Evolutionary conservation across 2,329 filamentous ascomycete genomes (phyloP).

Genomic region (Paraphaeosphaeria minitans): DNA sequence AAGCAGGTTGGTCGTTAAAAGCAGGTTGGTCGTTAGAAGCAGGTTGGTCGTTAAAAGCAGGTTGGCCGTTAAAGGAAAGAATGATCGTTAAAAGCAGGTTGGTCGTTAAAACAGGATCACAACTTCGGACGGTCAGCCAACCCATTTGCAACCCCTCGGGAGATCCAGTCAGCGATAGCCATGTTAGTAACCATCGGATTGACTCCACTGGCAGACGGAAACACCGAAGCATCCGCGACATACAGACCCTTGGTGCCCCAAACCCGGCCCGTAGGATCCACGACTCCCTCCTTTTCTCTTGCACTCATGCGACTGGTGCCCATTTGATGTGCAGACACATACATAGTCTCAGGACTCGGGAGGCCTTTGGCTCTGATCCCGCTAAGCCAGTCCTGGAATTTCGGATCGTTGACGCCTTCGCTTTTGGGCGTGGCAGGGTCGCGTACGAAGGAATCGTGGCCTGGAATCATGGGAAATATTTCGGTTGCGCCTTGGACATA

Average conservation of each 20-base stretch:
- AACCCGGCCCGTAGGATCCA: constrained; percentile 53
- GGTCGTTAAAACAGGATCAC: constrained; percentile 14
- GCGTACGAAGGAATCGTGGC: constrained; percentile 67
- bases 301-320: constrained; percentile 75
- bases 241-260: constrained; percentile 71
- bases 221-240: constrained; percentile 75
- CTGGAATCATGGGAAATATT: constrained; percentile 70
- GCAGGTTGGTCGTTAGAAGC: too few species aligned
- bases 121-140: constrained; percentile 29
- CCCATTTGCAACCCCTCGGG: constrained; percentile 33
- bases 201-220: constrained; percentile 76
- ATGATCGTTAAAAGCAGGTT: too few species aligned
- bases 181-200: constrained; percentile 83
- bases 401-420: constrained; percentile 61
- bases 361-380: constrained; percentile 58
- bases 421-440: constrained; percentile 22
- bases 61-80: too few species aligned
- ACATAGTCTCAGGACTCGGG: constrained; percentile 58
- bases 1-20: too few species aligned
- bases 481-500: constrained; percentile 81
- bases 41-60: too few species aligned
- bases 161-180: constrained; percentile 52
- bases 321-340: constrained; percentile 80
- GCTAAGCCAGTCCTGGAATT: constrained; percentile 67
- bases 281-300: constrained; percentile 48